Percentiles rank a stretch among this genome's conserved stretches.
These are phyloP conservation scores for Peronosclerospora sorghi DNA, from an alignment of 352 stramenopile species.

Conservation along the genomic window DNA sequence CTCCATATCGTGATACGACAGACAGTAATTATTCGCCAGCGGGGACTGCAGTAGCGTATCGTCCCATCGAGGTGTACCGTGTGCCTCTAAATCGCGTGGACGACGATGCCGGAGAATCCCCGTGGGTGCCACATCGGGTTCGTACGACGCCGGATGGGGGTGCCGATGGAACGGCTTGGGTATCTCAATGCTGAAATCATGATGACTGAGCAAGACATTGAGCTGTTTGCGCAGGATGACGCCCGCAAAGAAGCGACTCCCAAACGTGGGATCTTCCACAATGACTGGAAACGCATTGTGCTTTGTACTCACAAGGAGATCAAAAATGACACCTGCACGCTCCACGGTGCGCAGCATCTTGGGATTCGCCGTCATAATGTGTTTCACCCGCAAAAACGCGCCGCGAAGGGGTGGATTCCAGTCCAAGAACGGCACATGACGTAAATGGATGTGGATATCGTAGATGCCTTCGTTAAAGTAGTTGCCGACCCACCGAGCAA, in stretches of 20 bases:
- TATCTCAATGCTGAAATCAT: constrained; percentile 51
- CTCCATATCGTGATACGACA: constrained; percentile 81
- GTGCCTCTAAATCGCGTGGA: constrained; percentile 17
- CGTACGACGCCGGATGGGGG: constrained; percentile 37
- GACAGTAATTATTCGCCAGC: constrained; percentile 32
- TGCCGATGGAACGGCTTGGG: constrained; percentile 67
- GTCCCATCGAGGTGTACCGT: constrained; percentile 25
- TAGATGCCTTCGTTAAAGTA: constrained; percentile 98
- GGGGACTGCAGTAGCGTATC: constrained; percentile 33
- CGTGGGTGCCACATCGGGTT: constrained; percentile 20
- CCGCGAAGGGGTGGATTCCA: constrained; percentile 60
- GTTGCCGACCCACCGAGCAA: constrained; percentile 94
- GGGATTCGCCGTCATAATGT: constrained; percentile 93
- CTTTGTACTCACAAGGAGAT: constrained; percentile 74
- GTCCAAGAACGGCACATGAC: constrained; percentile 66
- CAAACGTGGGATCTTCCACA: constrained; percentile 73
- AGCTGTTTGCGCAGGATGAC: constrained; percentile 77
- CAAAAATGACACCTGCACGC: constrained; percentile 87
- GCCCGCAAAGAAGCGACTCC: constrained; percentile 72
- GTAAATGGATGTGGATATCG: constrained; percentile 97
- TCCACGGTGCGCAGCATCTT: constrained; percentile 92
- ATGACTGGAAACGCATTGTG: constrained; percentile 86
- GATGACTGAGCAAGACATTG: constrained; percentile 60
- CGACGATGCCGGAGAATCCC: constrained; percentile 16
- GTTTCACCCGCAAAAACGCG: constrained; percentile 66